A percentile compares a stretch with the other conserved stretches of the same genome.
Conservation (phyloP, 169 alveolate genomes). For the Eimeria mitis region DNA sequence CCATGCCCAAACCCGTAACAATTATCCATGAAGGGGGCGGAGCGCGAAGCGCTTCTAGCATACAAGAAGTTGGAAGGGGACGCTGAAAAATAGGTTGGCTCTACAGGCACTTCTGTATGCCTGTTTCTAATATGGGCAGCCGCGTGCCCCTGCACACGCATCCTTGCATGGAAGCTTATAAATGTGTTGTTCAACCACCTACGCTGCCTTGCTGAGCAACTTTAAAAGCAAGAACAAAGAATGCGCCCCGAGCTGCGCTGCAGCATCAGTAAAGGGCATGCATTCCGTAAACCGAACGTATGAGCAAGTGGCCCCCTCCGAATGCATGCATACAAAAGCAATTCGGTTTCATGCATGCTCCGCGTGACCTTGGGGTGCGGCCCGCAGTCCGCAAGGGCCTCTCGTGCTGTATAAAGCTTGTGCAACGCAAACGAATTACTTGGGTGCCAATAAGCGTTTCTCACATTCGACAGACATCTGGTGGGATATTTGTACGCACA, state of each 20-base stretch:
- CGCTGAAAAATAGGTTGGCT: neutral
- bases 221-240: neutral
- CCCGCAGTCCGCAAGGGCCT: neutral
- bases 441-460: neutral
- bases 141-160: neutral
- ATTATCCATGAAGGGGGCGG: neutral
- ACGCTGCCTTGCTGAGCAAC: neutral
- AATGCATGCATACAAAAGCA: constrained; percentile 2
- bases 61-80: neutral
- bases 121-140: neutral
- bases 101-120: neutral
- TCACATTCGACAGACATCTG: neutral
- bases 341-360: neutral
- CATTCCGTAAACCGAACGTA: neutral
- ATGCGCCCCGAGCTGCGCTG: neutral
- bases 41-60: neutral
- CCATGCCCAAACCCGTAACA: neutral
- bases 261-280: neutral
- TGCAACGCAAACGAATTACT: neutral
- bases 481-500: neutral
- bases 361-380: neutral
- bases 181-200: neutral
- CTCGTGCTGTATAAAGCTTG: neutral
- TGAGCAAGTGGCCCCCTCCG: neutral
- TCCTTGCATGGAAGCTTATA: neutral